A percentile compares a stretch with the other conserved stretches of the same genome.
phyloP scores from a whole-genome alignment of 257 asterid species.

The Coffea canephora region DNA sequence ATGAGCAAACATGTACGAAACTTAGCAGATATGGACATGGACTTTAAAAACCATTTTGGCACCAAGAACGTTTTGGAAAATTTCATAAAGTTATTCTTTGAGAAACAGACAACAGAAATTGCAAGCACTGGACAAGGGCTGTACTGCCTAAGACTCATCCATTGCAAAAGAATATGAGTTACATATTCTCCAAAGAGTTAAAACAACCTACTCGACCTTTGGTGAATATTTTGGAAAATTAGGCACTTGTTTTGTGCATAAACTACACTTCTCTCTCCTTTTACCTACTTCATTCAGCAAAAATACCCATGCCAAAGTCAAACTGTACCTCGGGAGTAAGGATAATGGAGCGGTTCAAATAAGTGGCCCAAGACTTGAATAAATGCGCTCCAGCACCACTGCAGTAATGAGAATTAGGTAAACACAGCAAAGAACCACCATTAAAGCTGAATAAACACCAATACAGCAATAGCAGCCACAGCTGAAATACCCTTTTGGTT shows the following conservation, averaged over 20 bases:
- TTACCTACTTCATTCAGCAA: not conserved
- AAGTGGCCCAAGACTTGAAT: conserved; percentile 91
- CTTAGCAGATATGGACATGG: not conserved
- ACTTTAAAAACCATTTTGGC: not conserved
- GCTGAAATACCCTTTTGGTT: not conserved
- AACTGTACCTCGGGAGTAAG: conserved; percentile 88
- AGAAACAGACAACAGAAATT: not conserved
- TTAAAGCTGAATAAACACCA: not conserved
- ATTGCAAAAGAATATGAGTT: not conserved
- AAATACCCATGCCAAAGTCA: not conserved
- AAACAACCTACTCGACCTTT: not conserved
- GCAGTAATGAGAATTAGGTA: conserved; percentile 22
- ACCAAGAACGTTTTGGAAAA: not conserved
- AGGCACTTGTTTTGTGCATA: not conserved
- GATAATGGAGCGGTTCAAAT: conserved; percentile 82
- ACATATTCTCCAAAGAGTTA: not conserved
- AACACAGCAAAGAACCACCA: not conserved
- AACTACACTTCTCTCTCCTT: not conserved
- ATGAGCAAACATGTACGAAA: not conserved
- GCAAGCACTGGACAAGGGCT: not conserved
- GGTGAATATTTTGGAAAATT: not conserved
- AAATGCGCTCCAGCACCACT: conserved; percentile 99
- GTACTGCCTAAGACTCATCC: not conserved
- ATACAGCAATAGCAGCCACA: not conserved
- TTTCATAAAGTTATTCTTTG: too few species aligned